Evolutionary conservation across 202 grass and related monocot genomes (phyloP).

Genomic region (Saccharum hybrid): DNA sequence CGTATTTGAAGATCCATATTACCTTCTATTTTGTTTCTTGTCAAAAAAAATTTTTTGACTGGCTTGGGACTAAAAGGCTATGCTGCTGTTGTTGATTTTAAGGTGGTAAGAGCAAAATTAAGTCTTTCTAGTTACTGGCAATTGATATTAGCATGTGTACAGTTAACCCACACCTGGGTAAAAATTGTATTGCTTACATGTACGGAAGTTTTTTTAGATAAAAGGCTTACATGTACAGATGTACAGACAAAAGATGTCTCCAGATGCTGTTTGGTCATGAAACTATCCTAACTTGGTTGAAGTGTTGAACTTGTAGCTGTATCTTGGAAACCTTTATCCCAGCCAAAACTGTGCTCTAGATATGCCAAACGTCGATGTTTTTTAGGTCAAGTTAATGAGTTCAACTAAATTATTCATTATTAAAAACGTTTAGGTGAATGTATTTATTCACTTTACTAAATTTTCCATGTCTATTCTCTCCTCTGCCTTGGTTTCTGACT

Average conservation of each 20-base stretch:
- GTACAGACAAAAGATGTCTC: not conserved
- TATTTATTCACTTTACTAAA: too few relatives aligned
- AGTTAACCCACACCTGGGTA: not conserved
- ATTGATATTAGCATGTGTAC: not conserved
- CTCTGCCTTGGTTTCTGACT: too few relatives aligned
- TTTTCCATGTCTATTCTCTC: too few relatives aligned
- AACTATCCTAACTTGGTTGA: constrained; percentile 13
- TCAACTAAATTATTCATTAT: too few relatives aligned
- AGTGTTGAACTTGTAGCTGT: not conserved
- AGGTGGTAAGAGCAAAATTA: constrained; percentile 24
- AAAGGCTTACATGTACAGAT: too few relatives aligned
- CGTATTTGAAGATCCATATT: not conserved
- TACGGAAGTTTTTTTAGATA: too few relatives aligned
- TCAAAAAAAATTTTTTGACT: not conserved
- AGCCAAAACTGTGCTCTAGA: not conserved
- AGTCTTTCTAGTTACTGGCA: not conserved
- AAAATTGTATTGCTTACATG: too few relatives aligned
- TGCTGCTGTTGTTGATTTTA: not conserved
- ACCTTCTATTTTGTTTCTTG: not conserved
- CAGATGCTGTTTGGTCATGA: not conserved
- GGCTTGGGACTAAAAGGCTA: not conserved
- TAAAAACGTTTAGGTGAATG: too few relatives aligned
- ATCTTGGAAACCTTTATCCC: not conserved
- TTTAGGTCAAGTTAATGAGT: constrained; percentile 21
- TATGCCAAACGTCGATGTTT: constrained; percentile 13